Percentiles rank a stretch among this genome's conserved stretches.
These are phyloP conservation scores for Daldinia loculata DNA, from an alignment of 495 filamentous ascomycete genomes.

Conservation along the genomic window DNA sequence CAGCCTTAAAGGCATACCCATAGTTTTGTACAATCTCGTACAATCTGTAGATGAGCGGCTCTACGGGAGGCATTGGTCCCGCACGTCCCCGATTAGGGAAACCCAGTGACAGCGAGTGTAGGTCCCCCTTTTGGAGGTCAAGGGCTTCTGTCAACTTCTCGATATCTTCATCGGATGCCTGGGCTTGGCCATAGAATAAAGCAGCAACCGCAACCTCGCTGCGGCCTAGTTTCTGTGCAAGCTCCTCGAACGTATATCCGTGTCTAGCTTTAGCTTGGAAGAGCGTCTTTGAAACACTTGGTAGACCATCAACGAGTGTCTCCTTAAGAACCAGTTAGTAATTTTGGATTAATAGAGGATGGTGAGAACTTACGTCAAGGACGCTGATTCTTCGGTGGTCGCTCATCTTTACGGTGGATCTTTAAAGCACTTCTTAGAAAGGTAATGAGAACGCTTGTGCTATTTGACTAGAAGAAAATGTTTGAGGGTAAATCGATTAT, in stretches of 20 bases:
- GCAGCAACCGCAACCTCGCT: constrained; percentile 91
- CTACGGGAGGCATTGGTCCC: constrained; percentile 91
- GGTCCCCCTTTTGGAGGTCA: constrained; percentile 21
- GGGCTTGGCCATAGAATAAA: constrained; percentile 93
- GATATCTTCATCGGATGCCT: constrained; percentile 80
- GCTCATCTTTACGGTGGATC: constrained; percentile 42
- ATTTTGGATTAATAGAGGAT: background rate
- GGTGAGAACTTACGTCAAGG: constrained; percentile 46
- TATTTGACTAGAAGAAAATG: background rate
- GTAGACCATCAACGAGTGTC: constrained; percentile 62
- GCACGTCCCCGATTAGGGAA: constrained; percentile 86
- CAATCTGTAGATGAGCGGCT: constrained; percentile 91
- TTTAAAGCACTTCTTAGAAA: background rate
- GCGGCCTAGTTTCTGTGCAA: constrained; percentile 78
- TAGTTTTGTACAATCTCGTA: constrained; percentile 99
- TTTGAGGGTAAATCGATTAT: constrained; percentile 7
- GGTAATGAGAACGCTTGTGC: background rate
- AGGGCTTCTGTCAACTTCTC: constrained; percentile 74
- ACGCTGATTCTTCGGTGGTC: constrained; percentile 45
- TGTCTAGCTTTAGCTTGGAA: constrained; percentile 84
- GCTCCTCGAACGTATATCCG: constrained; percentile 80
- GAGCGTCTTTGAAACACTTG: constrained; percentile 74
- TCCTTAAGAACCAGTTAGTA: constrained; percentile 43
- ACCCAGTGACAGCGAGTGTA: constrained; percentile 44
- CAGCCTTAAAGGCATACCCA: constrained; percentile 94